A percentile compares a stretch with the other conserved stretches of the same genome.
Conservation (phyloP, 306 rosid genomes). For the Calophaca sinica region DNA sequence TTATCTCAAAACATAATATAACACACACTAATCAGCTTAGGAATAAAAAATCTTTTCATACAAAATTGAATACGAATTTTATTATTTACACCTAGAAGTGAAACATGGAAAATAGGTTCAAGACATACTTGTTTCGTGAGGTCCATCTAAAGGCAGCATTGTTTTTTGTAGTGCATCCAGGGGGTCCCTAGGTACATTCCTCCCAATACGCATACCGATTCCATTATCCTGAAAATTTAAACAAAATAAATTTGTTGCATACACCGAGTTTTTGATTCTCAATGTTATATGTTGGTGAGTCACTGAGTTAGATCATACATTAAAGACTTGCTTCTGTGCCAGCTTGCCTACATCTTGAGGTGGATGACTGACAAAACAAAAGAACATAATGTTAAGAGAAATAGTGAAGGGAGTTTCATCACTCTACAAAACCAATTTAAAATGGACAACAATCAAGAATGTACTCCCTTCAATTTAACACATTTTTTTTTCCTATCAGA, state of each 20-base stretch:
- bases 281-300: slow-evolving; percentile 12
- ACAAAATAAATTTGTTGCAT: slow-evolving; percentile 30
- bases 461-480: too few relatives aligned
- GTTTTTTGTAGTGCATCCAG: too few relatives aligned
- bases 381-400: slow-evolving; percentile 17
- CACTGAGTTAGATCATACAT: slow-evolving; percentile 24
- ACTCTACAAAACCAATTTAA: slow-evolving; percentile 27
- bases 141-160: slow-evolving; percentile 26
- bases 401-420: neutral
- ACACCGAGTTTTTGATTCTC: slow-evolving; percentile 32
- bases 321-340: slow-evolving; percentile 32
- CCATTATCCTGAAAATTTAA: slow-evolving; percentile 48
- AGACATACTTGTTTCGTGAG: slow-evolving; percentile 53
- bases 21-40: slow-evolving; percentile 13
- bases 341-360: slow-evolving; percentile 35
- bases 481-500: too few relatives aligned
- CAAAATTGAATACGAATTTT: slow-evolving; percentile 13
- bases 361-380: slow-evolving; percentile 47
- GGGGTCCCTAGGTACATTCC: neutral
- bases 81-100: neutral
- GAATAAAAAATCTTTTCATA: neutral
- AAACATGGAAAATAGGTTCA: slow-evolving; percentile 17
- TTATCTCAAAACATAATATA: slow-evolving; percentile 19
- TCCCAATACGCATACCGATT: slow-evolving; percentile 34
- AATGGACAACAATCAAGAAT: too few relatives aligned